Percentiles rank a stretch among this genome's conserved stretches.
phyloP scores from a whole-genome alignment of 2,329 filamentous ascomycete species.

The Penicillium vulpinum region DNA sequence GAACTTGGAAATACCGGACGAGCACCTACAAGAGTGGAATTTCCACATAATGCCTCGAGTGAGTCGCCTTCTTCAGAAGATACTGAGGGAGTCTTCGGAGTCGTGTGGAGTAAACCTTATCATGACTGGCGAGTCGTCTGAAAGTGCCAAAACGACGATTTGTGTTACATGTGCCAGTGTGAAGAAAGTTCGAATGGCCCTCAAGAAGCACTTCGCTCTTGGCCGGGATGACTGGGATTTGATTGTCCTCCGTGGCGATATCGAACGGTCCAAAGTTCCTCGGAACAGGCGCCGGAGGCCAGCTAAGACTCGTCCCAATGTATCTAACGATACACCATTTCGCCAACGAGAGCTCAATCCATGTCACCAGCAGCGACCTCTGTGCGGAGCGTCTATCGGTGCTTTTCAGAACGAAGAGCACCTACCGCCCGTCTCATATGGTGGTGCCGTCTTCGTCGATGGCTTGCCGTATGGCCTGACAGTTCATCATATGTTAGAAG shows the following conservation, averaged over 20 bases:
- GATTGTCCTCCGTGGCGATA: slow-evolving; percentile 61
- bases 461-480: slow-evolving; percentile 88
- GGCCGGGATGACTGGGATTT: slow-evolving; percentile 59
- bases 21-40: slow-evolving; percentile 60
- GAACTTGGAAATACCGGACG: slow-evolving; percentile 55
- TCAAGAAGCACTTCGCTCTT: slow-evolving; percentile 59
- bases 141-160: slow-evolving; percentile 61
- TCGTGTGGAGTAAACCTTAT: slow-evolving; percentile 62
- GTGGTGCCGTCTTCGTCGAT: slow-evolving; percentile 82
- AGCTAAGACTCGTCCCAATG: slow-evolving; percentile 31
- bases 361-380: slow-evolving; percentile 73
- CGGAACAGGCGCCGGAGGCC: slow-evolving; percentile 43
- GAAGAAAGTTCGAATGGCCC: slow-evolving; percentile 57
- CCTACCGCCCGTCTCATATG: slow-evolving; percentile 85
- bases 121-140: slow-evolving; percentile 58
- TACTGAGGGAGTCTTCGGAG: slow-evolving; percentile 59
- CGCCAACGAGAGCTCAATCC: slow-evolving; percentile 57
- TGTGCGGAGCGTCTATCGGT: slow-evolving; percentile 89
- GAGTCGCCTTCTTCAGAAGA: slow-evolving; percentile 59
- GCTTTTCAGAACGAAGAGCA: slow-evolving; percentile 84
- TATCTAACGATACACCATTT: slow-evolving; percentile 28
- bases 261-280: slow-evolving; percentile 56
- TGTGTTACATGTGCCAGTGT: slow-evolving; percentile 63
- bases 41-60: slow-evolving; percentile 58
- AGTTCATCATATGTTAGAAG: slow-evolving; percentile 92